Base-by-base conservation (phyloP, 345 rosid species). In the Salix arbutifolia region DNA sequence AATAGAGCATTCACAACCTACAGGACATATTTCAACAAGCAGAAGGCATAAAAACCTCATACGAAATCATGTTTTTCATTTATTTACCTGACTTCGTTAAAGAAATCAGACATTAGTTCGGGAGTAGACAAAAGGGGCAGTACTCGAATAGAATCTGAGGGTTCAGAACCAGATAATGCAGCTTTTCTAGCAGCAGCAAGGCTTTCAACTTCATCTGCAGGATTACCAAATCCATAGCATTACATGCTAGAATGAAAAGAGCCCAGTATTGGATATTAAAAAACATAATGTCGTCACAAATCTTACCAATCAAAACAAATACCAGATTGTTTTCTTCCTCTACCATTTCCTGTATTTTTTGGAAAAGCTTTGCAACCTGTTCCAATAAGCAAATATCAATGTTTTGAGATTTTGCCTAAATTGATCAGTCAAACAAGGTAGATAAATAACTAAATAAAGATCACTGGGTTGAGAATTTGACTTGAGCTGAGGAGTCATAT, bases 171-270 rank as follows among this genome's bases (percentile, higher is more conserved):
- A 76, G 97, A 96, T 83, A 96, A 81, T 72, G 98, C 99, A 80
- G 98, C 96, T 82, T 93, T 94, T 73, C 98, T 86, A 64, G 98
- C 95, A 58, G 98, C 97, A 70, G 99, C 99, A 77, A 96, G 99
- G 82, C 99, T 96, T 90, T 96, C 98, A 75, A 96, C 99, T 89
- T 96, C 99, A 92, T 93, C 99, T 96, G 92, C 84, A 81, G 50
- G 61, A 83, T 72, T 73, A 81, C 21, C 81, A 85, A 67, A 38
- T 76, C 77, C 65, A 78, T 52, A 62, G 30, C 69, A 74, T 58
- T 65, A 58, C 71, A 61, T 69, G 75, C 72, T 78, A 77, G 74
- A 82, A 79, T 58, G 79, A 74, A 46, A 31, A 25, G 60, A 72
- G 66, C 53, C 31, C 74, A 66, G 5, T n/a, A 66, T 18, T 46